Evolutionary conservation across 257 asterid genomes (phyloP).

Genomic region (Solanum pimpinellifolium): DNA sequence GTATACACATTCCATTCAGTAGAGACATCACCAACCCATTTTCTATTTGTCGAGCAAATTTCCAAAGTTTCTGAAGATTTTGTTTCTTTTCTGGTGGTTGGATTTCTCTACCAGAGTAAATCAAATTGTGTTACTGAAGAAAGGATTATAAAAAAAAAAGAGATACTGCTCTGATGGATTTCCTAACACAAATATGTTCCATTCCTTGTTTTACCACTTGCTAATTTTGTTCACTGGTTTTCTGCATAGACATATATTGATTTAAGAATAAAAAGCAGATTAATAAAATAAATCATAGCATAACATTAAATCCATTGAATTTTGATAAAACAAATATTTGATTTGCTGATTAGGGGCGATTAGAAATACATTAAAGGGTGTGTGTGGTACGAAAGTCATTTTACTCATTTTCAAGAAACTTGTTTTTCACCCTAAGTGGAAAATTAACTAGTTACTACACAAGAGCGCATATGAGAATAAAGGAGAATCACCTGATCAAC

Average conservation of each 20-base stretch:
- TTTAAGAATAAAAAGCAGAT: neutral
- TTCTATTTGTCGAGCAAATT: neutral
- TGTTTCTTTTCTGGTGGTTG: neutral
- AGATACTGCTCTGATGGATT: neutral
- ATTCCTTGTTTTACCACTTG: neutral
- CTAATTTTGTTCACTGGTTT: neutral
- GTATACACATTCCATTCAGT: neutral
- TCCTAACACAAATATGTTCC: neutral
- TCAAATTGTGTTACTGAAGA: neutral
- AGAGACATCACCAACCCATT: neutral
- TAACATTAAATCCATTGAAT: neutral
- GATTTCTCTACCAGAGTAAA: neutral
- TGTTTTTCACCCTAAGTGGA: neutral
- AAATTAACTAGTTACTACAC: conserved; percentile 11
- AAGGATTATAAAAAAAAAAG: neutral
- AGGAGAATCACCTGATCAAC: conserved; percentile 54
- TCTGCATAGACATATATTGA: neutral
- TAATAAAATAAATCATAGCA: neutral
- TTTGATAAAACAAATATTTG: neutral
- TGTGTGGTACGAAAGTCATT: neutral
- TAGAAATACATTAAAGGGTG: neutral
- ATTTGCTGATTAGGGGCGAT: neutral
- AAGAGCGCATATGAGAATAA: conserved; percentile 45
- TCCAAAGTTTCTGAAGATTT: neutral
- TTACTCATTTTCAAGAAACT: neutral